Evolutionary conservation across 768 basidiomycete genomes (phyloP).

Genomic region (Tylopilus plumbeoviolaceoides): DNA sequence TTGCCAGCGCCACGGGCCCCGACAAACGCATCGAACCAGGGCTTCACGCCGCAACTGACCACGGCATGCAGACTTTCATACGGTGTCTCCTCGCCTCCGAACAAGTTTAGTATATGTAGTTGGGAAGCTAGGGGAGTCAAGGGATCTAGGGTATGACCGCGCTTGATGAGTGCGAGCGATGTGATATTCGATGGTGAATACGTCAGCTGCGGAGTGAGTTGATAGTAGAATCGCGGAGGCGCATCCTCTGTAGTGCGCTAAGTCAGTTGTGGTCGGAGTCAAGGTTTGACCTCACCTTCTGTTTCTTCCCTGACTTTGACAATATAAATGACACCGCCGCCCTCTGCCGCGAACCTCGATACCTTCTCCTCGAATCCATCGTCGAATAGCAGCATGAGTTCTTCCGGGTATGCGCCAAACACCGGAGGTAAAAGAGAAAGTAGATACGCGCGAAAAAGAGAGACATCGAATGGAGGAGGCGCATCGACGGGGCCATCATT

Average conservation of each 20-base stretch:
- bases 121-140: conserved; percentile 77
- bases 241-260: conserved; percentile 52
- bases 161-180: conserved; percentile 94
- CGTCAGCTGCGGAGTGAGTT: conserved; percentile 66
- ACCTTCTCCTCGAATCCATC: conserved; percentile 74
- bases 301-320: conserved; percentile 72
- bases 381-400: conserved; percentile 68
- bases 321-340: conserved; percentile 75
- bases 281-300: conserved; percentile 51
- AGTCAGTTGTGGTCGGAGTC: neutral
- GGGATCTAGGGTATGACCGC: conserved; percentile 77
- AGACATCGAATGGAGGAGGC: conserved; percentile 54
- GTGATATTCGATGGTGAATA: conserved; percentile 78
- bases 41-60: conserved; percentile 93
- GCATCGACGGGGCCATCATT: conserved; percentile 35
- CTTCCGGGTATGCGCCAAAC: conserved; percentile 63
- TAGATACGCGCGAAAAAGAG: conserved; percentile 69
- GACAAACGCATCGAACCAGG: conserved; percentile 98
- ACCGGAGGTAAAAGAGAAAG: conserved; percentile 72
- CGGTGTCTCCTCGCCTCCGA: conserved; percentile 82
- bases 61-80: conserved; percentile 96
- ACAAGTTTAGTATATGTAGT: conserved; percentile 89
- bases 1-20: conserved; percentile 74
- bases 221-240: conserved; percentile 59
- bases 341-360: conserved; percentile 69